A percentile compares a stretch with the other conserved stretches of the same genome.
Conservation (phyloP, 495 filamentous ascomycete species). For the Chaetomidium leptoderma region DNA sequence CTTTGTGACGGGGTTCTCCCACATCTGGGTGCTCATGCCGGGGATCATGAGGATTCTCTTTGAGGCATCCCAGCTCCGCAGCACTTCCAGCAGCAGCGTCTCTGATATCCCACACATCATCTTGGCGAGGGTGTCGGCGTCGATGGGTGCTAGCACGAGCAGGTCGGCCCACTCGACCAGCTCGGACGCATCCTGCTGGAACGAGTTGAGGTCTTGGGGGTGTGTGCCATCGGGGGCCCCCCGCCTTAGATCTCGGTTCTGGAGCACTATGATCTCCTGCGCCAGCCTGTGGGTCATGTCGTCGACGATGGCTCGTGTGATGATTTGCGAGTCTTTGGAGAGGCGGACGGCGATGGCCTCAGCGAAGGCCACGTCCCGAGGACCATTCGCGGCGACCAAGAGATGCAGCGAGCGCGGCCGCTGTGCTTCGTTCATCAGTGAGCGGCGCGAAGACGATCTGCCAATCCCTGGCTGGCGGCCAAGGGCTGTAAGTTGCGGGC, state of each 20-base stretch:
- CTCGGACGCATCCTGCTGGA: constrained; percentile 56
- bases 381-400: constrained; percentile 51
- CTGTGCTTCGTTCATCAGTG: constrained; percentile 41
- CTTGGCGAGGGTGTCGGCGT: constrained; percentile 72
- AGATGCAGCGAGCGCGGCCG: constrained; percentile 45
- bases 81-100: constrained; percentile 65
- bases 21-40: constrained; percentile 76
- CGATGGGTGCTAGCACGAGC: constrained; percentile 75
- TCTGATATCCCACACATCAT: constrained; percentile 78
- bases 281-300: constrained; percentile 48
- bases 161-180: constrained; percentile 85
- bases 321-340: constrained; percentile 52
- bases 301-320: constrained; percentile 52
- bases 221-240: constrained; percentile 27
- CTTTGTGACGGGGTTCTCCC: constrained; percentile 80
- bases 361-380: constrained; percentile 48
- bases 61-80: constrained; percentile 76
- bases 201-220: constrained; percentile 42
- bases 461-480: constrained; percentile 5
- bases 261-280: constrained; percentile 48
- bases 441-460: constrained; percentile 30
- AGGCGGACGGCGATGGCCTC: constrained; percentile 52
- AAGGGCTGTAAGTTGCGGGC: not conserved
- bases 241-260: constrained; percentile 39
- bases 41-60: constrained; percentile 80